Evolutionary conservation across 257 asterid genomes (phyloP).

Genomic region (Solanum bukasovii): DNA sequence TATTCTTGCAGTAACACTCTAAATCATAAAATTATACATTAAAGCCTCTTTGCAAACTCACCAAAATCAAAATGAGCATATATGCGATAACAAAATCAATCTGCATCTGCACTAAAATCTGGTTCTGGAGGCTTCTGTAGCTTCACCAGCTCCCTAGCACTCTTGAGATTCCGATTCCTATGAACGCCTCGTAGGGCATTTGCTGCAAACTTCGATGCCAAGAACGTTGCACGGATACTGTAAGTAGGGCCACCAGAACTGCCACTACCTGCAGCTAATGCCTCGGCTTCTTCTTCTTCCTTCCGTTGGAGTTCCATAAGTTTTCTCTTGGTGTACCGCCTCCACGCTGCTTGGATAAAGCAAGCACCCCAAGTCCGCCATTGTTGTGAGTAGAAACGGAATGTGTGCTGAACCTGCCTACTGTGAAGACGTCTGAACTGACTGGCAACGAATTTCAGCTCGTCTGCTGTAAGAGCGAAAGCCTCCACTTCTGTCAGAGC

Average conservation of each 20-base stretch:
- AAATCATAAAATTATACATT: conserved; percentile 16
- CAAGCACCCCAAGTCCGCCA: conserved; percentile 99
- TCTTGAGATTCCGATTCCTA: conserved; percentile 79
- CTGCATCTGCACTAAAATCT: conserved; percentile 85
- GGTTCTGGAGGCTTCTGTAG: conserved; percentile 91
- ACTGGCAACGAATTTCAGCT: conserved; percentile 82
- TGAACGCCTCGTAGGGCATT: conserved; percentile 85
- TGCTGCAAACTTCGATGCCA: conserved; percentile 78
- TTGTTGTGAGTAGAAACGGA: conserved; percentile 96
- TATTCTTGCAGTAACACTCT: background rate
- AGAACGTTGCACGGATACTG: conserved; percentile 76
- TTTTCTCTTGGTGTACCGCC: conserved; percentile 74
- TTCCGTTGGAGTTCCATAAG: conserved; percentile 56
- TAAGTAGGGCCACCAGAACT: conserved; percentile 38
- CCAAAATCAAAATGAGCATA: background rate
- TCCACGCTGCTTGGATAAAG: conserved; percentile 96
- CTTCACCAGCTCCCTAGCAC: conserved; percentile 70
- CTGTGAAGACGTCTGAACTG: conserved; percentile 98
- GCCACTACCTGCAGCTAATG: conserved; percentile 27
- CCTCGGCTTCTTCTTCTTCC: conserved; percentile 55
- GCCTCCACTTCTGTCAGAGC: conserved; percentile 88
- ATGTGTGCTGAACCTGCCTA: conserved; percentile 94
- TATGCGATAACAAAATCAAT: conserved; percentile 14
- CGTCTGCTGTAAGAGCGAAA: conserved; percentile 82
- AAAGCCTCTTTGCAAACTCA: conserved; percentile 9